These are phyloP conservation scores for Rhodotorula graminis DNA, from an alignment of 768 basidiomycete species.

Conservation along the genomic window DNA sequence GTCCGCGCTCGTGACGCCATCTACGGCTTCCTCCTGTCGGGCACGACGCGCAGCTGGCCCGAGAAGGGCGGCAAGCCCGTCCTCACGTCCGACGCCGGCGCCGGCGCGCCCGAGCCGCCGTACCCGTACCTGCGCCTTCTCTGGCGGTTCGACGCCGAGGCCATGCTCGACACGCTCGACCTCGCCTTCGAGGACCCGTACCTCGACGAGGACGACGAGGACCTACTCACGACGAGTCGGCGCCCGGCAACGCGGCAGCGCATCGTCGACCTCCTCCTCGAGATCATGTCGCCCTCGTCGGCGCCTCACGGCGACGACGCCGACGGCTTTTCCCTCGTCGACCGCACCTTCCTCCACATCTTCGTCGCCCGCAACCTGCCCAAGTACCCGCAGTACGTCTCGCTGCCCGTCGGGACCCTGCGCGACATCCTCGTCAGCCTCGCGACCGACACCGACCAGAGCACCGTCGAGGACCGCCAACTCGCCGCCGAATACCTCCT, in stretches of 20 bases:
- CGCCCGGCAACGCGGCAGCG: conserved; percentile 56
- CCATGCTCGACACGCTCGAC: conserved; percentile 87
- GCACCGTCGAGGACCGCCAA: conserved; percentile 87
- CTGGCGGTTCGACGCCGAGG: conserved; percentile 84
- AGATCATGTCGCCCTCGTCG: conserved; percentile 53
- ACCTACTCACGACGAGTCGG: background rate
- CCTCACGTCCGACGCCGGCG: conserved; percentile 66
- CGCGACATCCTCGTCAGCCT: conserved; percentile 73
- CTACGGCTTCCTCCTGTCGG: conserved; percentile 79
- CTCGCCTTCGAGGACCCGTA: conserved; percentile 90
- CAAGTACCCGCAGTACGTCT: conserved; percentile 85
- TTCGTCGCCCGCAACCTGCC: conserved; percentile 95
- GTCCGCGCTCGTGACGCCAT: conserved; percentile 64
- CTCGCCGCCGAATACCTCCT: conserved; percentile 89
- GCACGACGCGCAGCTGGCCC: conserved; percentile 74
- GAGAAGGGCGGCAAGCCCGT: conserved; percentile 62
- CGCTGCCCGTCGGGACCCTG: conserved; percentile 62
- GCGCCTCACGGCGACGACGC: background rate
- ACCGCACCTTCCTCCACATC: conserved; percentile 81
- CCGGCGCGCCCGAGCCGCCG: conserved; percentile 71
- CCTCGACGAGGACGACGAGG: conserved; percentile 64
- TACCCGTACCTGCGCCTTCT: conserved; percentile 84
- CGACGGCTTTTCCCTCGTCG: conserved; percentile 55
- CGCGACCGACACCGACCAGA: conserved; percentile 65
- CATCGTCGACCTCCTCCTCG: conserved; percentile 76